These are phyloP conservation scores for Globisporangium ultimum DNA, from an alignment of 352 stramenopile species.

Conservation along the genomic window DNA sequence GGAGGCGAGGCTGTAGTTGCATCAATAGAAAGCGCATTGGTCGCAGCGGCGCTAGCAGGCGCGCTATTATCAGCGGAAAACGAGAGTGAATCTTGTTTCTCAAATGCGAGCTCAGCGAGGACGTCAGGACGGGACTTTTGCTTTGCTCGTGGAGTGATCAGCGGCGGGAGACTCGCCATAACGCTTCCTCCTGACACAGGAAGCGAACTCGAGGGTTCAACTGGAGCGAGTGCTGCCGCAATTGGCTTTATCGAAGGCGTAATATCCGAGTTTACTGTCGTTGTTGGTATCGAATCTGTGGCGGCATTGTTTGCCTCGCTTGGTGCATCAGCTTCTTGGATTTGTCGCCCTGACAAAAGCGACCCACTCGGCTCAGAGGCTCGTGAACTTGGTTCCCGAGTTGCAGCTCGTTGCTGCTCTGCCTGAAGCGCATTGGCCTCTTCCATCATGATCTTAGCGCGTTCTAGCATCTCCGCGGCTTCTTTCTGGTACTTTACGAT, in stretches of 20 bases:
- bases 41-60: neutral
- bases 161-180: conserved; percentile 1
- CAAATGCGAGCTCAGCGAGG: conserved; percentile 2
- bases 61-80: neutral
- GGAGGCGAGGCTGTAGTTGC: neutral
- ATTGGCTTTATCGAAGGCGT: neutral
- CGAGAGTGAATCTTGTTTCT: conserved; percentile 6
- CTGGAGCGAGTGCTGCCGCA: neutral
- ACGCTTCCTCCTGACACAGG: neutral
- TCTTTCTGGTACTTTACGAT: conserved; percentile 63
- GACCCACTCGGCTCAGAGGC: neutral
- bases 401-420: conserved; percentile 20
- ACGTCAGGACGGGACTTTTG: conserved; percentile 9
- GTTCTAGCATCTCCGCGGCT: conserved; percentile 63
- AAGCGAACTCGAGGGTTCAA: neutral
- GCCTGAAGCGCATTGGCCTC: conserved; percentile 50
- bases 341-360: neutral
- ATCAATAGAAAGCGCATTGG: neutral
- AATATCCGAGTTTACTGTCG: too few relatives aligned
- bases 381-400: neutral
- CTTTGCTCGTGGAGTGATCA: conserved; percentile 13
- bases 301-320: neutral
- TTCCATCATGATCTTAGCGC: conserved; percentile 73
- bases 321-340: neutral
- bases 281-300: too few relatives aligned